These are phyloP conservation scores for Coniophora puteana DNA, from an alignment of 1,284 basidiomycete genomes.

Conservation along the genomic window DNA sequence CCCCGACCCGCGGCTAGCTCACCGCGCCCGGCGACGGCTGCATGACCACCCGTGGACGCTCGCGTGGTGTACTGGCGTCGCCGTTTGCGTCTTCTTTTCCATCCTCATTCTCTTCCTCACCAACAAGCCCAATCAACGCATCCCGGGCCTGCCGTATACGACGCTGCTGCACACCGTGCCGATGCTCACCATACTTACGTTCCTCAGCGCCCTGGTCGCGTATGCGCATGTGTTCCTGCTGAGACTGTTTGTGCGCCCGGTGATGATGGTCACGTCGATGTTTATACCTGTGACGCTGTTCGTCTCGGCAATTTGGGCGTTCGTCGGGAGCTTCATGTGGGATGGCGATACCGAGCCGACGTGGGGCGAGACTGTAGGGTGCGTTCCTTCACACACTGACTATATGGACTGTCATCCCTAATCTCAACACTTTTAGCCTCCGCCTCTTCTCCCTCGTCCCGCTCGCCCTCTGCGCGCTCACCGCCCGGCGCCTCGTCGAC, in stretches of 20 bases:
- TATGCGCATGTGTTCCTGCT: conserved; percentile 78
- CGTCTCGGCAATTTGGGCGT: conserved; percentile 83
- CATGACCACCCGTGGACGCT: conserved; percentile 70
- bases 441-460: conserved; percentile 79
- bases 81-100: conserved; percentile 56
- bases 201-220: conserved; percentile 67
- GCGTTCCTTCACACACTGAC: conserved; percentile 31
- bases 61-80: conserved; percentile 57
- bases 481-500: conserved; percentile 67
- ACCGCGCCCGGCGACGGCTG: conserved; percentile 60
- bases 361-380: conserved; percentile 82
- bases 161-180: conserved; percentile 83
- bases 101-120: conserved; percentile 60
- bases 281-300: conserved; percentile 80
- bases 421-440: conserved; percentile 36
- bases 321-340: conserved; percentile 88
- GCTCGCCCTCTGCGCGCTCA: conserved; percentile 64
- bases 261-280: conserved; percentile 75
- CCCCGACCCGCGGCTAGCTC: conserved; percentile 65
- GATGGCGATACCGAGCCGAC: conserved; percentile 64
- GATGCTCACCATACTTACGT: conserved; percentile 74
- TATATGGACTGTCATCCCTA: conserved; percentile 1
- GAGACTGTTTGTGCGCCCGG: conserved; percentile 76
- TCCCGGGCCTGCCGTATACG: conserved; percentile 55
- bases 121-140: conserved; percentile 27